Evolutionary conservation across 1,284 basidiomycete species (phyloP), one percentile per base, ranked within the genome.

Genomic region (Ustilago sp.): DNA sequence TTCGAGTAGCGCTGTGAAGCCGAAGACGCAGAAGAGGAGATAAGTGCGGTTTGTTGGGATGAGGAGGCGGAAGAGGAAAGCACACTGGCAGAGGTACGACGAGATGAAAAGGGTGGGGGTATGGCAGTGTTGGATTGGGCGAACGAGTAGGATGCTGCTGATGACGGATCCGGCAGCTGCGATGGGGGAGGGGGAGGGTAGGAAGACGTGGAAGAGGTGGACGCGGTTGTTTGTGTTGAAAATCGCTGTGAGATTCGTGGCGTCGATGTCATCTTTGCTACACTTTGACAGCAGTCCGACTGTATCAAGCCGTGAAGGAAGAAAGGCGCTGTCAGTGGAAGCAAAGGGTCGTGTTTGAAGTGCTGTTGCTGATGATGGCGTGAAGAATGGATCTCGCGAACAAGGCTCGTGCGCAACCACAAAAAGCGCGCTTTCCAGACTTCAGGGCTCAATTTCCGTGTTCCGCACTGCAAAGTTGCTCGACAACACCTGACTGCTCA

Each of bases 221-320:
- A 66, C 1, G 59, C 63, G 8, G 48, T 68, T 28, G 71, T 74
- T 34, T 74, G 71, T 47, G 66, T 67, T n/a, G 72, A 74, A 13
- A 63, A 74, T 15, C 72, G 66, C 56, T 74, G 67, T 31, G 72
- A 60, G 13, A 23, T 63, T 5, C 72, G 59, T 1, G 72, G 72
- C 45, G 72, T 74, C 4, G 63, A 51, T 7, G 67, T 41, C 72
- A 69, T 74, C 23, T 23, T 52, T 15, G 15, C 43, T 45, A 19
- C n/a, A 8, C n/a, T n/a, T 28, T 28, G 23, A 35, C 34, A n/a
- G 4, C 11, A 19, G 5, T 35, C 23, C 23, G 23, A 28, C 23
- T 28, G 23, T 28, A 28, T 28, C 23, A 28, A 28, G 23, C 9
- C 12, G 48, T 50, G 12, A 13, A 28, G 51, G 35, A 39, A 28